Base-by-base conservation (phyloP, 805 yeast species). In the Tetrapisispora iriomotensis region DNA sequence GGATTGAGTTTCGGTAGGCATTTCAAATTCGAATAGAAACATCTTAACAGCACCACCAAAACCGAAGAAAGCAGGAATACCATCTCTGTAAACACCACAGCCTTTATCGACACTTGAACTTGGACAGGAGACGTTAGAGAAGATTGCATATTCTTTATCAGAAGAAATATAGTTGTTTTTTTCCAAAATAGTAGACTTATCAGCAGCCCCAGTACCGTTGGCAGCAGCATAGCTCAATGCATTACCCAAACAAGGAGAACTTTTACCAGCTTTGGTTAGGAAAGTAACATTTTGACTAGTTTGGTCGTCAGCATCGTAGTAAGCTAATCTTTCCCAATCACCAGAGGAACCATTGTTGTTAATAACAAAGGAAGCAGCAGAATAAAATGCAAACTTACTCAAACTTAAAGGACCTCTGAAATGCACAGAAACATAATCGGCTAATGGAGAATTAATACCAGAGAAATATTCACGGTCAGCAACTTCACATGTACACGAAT, bases 71-170 rank as follows among this genome's bases (percentile, higher is more conserved):
- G 88, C 87, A 17, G 85, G 82, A 43, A 79, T 78, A 21, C 77
- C 87, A n/a, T 57, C 55, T 62, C 90, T 70, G 60, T 80, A 82
- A 35, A 79, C 84, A 51, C 88, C 88, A 66, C 90, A 82, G 36
- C 84, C 85, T 26, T 74, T 72, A 32, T 49, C 47, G 31, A 59
- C 46, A n/a, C 77, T 77, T 0, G 82, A 75, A 4, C 49, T 53
- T 10, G 66, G 77, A 62, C 90, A 82, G 10, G 50, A 43, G 27
- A 72, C 56, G 55, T 70, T 71, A 19, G 87, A 75, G 56, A 71
- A 75, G 41, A 81, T 77, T 31, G 68, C 62, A 53, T 64, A 76
- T 58, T 81, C 88, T 17, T 71, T 66, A 48, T 74, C 74, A 13
- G 87, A 79, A 27, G 59, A 52, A 40, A 82, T 60, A 36, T 71